phyloP scores from a whole-genome alignment of 352 stramenopile genomes.

The Phytophthora megakarya region DNA sequence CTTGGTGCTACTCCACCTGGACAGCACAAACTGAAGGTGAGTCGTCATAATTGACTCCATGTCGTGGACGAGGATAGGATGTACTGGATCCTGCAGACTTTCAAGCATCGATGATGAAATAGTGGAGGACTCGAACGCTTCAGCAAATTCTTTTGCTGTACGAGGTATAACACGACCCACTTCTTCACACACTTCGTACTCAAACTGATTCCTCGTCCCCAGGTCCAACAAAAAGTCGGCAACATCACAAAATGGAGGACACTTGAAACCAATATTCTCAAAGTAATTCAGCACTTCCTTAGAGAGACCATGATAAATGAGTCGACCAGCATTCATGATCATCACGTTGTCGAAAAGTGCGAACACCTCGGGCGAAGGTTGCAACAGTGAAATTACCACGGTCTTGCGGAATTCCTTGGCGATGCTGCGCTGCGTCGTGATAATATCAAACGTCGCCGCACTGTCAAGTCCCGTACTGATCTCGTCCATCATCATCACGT shows the following conservation, averaged over 20 bases:
- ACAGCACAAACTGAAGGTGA: constrained; percentile 32
- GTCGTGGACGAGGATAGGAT: constrained; percentile 7
- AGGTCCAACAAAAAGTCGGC: constrained; percentile 47
- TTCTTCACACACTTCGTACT: constrained; percentile 36
- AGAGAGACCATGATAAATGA: constrained; percentile 48
- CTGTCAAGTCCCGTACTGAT: constrained; percentile 93
- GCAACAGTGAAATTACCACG: constrained; percentile 65
- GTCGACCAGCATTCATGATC: constrained; percentile 36
- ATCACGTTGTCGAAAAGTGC: constrained; percentile 43
- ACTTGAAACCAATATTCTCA: constrained; percentile 50
- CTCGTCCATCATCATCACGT: constrained; percentile 88
- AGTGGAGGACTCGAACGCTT: constrained; percentile 16
- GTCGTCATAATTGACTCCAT: constrained; percentile 40
- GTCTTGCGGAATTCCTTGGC: constrained; percentile 48
- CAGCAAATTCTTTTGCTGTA: constrained; percentile 25
- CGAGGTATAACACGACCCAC: neutral
- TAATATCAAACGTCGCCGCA: constrained; percentile 92
- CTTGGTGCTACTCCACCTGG: constrained; percentile 19
- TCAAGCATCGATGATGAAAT: too few relatives aligned
- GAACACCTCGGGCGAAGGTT: constrained; percentile 67
- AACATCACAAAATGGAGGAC: constrained; percentile 35
- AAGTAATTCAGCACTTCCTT: constrained; percentile 75
- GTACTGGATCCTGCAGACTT: neutral
- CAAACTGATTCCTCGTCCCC: constrained; percentile 34
- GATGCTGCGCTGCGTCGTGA: constrained; percentile 31